Evolutionary conservation across 345 rosid species (phyloP), one percentile per base, ranked within the genome.

Genomic region (Moricandia moricandioides): DNA sequence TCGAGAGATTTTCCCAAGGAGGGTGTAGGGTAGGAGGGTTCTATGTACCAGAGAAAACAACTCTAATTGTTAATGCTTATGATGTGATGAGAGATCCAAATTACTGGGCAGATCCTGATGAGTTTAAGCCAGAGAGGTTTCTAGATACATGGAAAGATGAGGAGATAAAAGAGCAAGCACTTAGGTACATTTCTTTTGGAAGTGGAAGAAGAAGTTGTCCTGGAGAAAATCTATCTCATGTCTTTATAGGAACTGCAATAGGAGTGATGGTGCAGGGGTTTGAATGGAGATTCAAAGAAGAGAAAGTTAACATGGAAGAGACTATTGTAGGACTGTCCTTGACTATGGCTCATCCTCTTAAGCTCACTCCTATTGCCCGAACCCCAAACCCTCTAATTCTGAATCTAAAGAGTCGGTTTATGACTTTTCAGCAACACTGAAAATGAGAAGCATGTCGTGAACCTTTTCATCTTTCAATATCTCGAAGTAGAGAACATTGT

Each of bases 141-240:
- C 17, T 71, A 3, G 62, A n/a, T 21, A 0, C 16, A 52, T n/a
- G 68, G 35, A 9, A 59, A 76, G 30, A 75, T 24, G 33, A 69
- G 10, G 77, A 75, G 51, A 82, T 75, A 60, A 71, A 7, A 66
- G 92, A 86, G 12, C 79, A 87, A 51, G 71, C 71, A 78, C 79
- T 82, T 13, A 86, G 86, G 10, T 52, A 85, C n/a, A 0, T 91
- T 57, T 86, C 92, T 1, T 91, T 91, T 1, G 97, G 93, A 1
- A 77, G 85, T 37, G 92, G 92, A 62, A 83, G 88, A 73, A 85
- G 93, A 79, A 80, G 82, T 2, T 88, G 92, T 67, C 97, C 93
- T 1, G 90, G 96, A 56, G 71, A 79, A 4, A 59, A 84, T 17
- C 26, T 87, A 6, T 91, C 90, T 63, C 33, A 72, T 11, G 5